Conservation (phyloP, 257 asterid genomes). For the Gentiana straminea region DNA sequence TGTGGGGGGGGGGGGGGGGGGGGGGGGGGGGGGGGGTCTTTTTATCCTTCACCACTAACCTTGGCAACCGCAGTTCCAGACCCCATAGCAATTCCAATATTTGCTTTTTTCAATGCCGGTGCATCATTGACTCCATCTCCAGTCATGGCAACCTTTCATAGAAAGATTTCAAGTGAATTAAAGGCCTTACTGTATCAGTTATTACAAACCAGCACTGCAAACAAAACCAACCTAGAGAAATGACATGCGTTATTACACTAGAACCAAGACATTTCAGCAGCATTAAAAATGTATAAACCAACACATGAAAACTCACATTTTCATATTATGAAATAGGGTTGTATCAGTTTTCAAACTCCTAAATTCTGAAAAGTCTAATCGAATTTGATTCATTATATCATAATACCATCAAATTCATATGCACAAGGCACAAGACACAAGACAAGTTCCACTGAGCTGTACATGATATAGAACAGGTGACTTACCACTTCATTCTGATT, state of each 20-base stretch:
- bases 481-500: slow-evolving; percentile 95
- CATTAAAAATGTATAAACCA: too few species aligned
- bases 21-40: too few species aligned
- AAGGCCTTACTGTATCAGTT: too few species aligned
- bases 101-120: slow-evolving; percentile 96
- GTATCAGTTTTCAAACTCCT: not conserved
- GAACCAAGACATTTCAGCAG: too few species aligned
- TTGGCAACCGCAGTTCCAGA: slow-evolving; percentile 99
- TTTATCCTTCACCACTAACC: slow-evolving; percentile 25
- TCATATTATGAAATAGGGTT: not conserved
- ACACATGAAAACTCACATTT: too few species aligned
- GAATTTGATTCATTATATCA: not conserved
- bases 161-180: slow-evolving; percentile 1
- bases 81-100: slow-evolving; percentile 99
- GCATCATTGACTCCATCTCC: slow-evolving; percentile 99
- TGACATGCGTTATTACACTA: too few species aligned
- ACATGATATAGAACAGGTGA: slow-evolving; percentile 6
- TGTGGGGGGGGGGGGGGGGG: too few species aligned
- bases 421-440: too few species aligned
- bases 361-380: not conserved
- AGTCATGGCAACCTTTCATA: slow-evolving; percentile 94
- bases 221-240: too few species aligned
- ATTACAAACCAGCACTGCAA: too few species aligned
- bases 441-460: not conserved
- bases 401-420: slow-evolving; percentile 6